Evolutionary conservation across 2,329 filamentous ascomycete species (phyloP).

Genomic region (Aspergillus ruber): DNA sequence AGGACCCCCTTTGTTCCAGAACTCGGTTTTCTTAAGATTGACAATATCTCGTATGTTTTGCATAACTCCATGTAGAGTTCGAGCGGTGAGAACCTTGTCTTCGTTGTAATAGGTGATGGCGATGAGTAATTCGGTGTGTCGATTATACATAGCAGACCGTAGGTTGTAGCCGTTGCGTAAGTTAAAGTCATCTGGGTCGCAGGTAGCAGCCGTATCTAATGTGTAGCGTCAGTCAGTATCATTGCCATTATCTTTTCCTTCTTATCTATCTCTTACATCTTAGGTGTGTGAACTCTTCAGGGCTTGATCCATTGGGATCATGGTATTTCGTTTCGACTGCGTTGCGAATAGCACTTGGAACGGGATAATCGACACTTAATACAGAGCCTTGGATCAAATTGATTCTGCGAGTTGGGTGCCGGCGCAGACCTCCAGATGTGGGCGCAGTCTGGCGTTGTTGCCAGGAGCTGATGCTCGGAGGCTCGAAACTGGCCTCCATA

Average conservation of each 20-base stretch:
- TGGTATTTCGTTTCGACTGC: slow-evolving; percentile 90
- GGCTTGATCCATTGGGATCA: slow-evolving; percentile 79
- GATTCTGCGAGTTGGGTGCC: slow-evolving; percentile 92
- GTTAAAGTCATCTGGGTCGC: slow-evolving; percentile 97
- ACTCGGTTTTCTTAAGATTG: slow-evolving; percentile 96
- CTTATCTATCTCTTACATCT: slow-evolving; percentile 51
- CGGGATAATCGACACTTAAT: slow-evolving; percentile 93
- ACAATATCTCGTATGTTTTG: slow-evolving; percentile 98
- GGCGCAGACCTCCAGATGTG: slow-evolving; percentile 62
- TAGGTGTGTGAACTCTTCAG: slow-evolving; percentile 97
- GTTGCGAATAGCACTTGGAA: slow-evolving; percentile 95
- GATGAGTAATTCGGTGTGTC: slow-evolving; percentile 93
- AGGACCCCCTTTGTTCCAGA: slow-evolving; percentile 98
- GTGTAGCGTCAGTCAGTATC: background rate
- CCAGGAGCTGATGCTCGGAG: background rate
- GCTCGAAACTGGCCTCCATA: no score
- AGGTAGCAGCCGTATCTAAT: slow-evolving; percentile 84
- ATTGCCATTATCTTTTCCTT: no score
- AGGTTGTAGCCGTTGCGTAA: slow-evolving; percentile 99
- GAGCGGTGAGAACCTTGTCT: slow-evolving; percentile 85
- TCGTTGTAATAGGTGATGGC: slow-evolving; percentile 99
- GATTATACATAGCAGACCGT: slow-evolving; percentile 95
- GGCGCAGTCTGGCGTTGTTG: background rate
- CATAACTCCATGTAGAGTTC: slow-evolving; percentile 96
- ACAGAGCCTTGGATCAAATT: slow-evolving; percentile 97